Evolutionary conservation across 495 filamentous ascomycete genomes (phyloP).

Genomic region (Elasticomyces elasticus): DNA sequence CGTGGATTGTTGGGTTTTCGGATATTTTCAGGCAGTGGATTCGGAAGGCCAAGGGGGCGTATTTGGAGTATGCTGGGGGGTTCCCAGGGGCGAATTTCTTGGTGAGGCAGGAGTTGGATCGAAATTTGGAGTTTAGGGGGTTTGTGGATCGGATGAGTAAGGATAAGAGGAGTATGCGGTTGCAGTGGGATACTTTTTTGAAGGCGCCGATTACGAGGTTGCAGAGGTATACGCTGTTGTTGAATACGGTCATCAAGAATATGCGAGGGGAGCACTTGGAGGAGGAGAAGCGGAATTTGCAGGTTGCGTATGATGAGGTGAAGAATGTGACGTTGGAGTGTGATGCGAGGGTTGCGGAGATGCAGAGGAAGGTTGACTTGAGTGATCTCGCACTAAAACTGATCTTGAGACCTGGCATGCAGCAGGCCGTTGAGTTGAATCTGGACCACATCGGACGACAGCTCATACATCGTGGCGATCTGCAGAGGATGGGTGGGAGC

Average conservation of each 20-base stretch:
- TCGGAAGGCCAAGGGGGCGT: conserved; percentile 76
- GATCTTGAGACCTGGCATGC: conserved; percentile 75
- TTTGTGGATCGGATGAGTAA: conserved; percentile 73
- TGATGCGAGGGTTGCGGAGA: conserved; percentile 88
- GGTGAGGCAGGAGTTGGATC: conserved; percentile 72
- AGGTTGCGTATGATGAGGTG: conserved; percentile 87
- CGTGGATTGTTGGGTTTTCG: conserved; percentile 87
- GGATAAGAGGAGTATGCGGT: conserved; percentile 69
- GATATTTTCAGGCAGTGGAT: conserved; percentile 99
- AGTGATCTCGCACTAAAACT: conserved; percentile 75
- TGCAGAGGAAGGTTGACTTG: conserved; percentile 81
- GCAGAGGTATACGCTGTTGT: conserved; percentile 78
- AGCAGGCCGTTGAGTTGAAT: conserved; percentile 68
- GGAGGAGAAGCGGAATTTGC: conserved; percentile 83
- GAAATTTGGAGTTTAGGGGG: conserved; percentile 75
- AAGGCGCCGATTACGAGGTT: conserved; percentile 88
- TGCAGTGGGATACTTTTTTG: conserved; percentile 90
- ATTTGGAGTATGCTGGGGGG: conserved; percentile 83
- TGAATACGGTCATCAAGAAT: conserved; percentile 74
- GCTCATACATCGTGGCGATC: conserved; percentile 78
- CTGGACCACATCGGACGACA: conserved; percentile 84
- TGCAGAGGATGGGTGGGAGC: conserved; percentile 78
- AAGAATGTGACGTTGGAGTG: conserved; percentile 85
- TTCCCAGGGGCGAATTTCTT: conserved; percentile 77
- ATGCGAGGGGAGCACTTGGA: conserved; percentile 57